A percentile compares a stretch with the other conserved stretches of the same genome.
Conservation (phyloP, 192 early-diverging fungal species). For the Spinellus fusiger region DNA sequence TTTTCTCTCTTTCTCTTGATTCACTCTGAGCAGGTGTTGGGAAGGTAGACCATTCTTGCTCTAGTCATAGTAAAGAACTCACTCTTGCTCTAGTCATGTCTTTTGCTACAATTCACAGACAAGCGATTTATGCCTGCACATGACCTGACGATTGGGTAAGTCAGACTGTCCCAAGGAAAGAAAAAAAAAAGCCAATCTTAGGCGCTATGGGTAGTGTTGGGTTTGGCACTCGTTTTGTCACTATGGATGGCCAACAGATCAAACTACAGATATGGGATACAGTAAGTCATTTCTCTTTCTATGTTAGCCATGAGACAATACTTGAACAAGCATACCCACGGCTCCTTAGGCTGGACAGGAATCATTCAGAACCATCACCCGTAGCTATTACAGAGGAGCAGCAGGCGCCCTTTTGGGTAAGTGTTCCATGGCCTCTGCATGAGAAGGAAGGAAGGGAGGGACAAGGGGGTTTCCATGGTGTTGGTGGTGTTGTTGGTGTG, state of each 20-base stretch:
- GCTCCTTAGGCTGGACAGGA: constrained; percentile 65
- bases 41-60: constrained; percentile 42
- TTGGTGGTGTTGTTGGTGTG: too few relatives aligned
- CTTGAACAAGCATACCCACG: not conserved
- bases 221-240: constrained; percentile 75
- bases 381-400: constrained; percentile 80
- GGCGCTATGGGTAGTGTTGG: constrained; percentile 46
- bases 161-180: not conserved
- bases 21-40: constrained; percentile 65
- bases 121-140: constrained; percentile 77
- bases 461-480: too few relatives aligned
- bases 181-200: not conserved
- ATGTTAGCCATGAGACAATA: not conserved
- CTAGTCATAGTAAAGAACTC: not conserved
- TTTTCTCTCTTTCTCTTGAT: too few relatives aligned
- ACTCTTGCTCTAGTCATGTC: constrained; percentile 49
- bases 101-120: constrained; percentile 79
- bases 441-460: not conserved
- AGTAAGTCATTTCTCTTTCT: constrained; percentile 28
- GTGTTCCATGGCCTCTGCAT: constrained; percentile 11
- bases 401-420: constrained; percentile 66
- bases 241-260: constrained; percentile 70
- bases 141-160: constrained; percentile 76
- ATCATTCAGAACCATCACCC: constrained; percentile 78
- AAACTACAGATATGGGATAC: constrained; percentile 97